These are phyloP conservation scores for Clarireedia sp. DNA, from an alignment of 2,329 filamentous ascomycete species.

Conservation along the genomic window DNA sequence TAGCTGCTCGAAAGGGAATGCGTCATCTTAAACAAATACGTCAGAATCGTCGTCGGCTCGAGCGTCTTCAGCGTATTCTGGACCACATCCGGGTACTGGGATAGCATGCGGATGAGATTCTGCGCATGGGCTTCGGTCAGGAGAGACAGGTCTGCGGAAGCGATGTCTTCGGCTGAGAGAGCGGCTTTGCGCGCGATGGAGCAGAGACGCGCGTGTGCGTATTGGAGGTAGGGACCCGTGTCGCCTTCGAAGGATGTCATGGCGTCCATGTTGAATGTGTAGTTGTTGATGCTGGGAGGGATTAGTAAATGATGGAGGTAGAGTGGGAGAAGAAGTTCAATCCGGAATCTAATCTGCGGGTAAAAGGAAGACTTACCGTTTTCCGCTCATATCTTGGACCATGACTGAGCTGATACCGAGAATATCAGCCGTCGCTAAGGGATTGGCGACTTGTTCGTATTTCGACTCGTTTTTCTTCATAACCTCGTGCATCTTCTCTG, in stretches of 20 bases:
- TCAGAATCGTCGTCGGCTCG: slow-evolving; percentile 60
- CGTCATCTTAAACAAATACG: slow-evolving; percentile 79
- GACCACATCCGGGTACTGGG: slow-evolving; percentile 79
- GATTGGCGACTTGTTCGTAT: slow-evolving; percentile 82
- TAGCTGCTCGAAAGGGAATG: slow-evolving; percentile 74
- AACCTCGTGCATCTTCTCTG: slow-evolving; percentile 94
- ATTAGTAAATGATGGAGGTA: neutral
- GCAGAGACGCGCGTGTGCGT: slow-evolving; percentile 66
- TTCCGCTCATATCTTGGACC: slow-evolving; percentile 97
- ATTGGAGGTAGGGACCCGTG: slow-evolving; percentile 79
- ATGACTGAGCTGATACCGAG: slow-evolving; percentile 93
- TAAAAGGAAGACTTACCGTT: slow-evolving; percentile 50
- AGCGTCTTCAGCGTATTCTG: slow-evolving; percentile 77
- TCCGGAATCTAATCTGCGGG: neutral
- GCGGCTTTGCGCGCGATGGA: slow-evolving; percentile 52
- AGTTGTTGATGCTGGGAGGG: slow-evolving; percentile 51
- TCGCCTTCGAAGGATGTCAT: slow-evolving; percentile 83
- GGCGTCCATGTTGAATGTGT: slow-evolving; percentile 68
- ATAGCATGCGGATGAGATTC: slow-evolving; percentile 66
- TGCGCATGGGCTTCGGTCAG: slow-evolving; percentile 65
- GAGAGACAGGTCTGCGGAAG: slow-evolving; percentile 56
- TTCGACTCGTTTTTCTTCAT: slow-evolving; percentile 89
- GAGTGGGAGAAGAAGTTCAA: slow-evolving; percentile 2
- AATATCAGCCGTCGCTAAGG: slow-evolving; percentile 72
- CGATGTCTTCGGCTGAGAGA: slow-evolving; percentile 49